A percentile compares a stretch with the other conserved stretches of the same genome.
Evolutionary conservation across 1,284 basidiomycete species (phyloP).

Genomic region (Rhodotorula sp.): DNA sequence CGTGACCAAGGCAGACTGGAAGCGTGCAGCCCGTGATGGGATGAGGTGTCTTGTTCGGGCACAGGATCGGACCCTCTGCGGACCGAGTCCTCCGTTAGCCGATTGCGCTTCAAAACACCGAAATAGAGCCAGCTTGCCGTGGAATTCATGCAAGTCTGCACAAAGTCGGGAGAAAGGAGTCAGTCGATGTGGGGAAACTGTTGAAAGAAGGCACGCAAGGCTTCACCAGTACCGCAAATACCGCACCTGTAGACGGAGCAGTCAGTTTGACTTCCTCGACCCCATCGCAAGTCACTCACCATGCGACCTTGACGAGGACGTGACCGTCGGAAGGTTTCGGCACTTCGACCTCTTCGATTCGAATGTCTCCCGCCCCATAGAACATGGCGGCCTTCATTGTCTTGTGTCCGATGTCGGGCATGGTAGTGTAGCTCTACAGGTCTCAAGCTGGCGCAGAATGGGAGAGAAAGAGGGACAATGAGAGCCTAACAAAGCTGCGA

Average conservation of each 20-base stretch:
- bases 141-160: constrained; percentile 47
- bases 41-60: constrained; percentile 43
- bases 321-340: constrained; percentile 41
- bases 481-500: neutral
- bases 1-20: constrained; percentile 48
- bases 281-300: constrained; percentile 1
- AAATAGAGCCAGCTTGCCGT: neutral
- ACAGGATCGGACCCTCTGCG: constrained; percentile 29
- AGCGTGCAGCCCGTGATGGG: constrained; percentile 45
- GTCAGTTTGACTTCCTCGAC: neutral
- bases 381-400: constrained; percentile 45
- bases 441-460: no score
- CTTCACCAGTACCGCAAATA: constrained; percentile 32
- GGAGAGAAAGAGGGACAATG: neutral
- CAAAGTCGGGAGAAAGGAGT: neutral
- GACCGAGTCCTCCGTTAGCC: fast-evolving
- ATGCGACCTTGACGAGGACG: constrained; percentile 48
- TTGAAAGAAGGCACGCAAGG: no score
- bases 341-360: constrained; percentile 47
- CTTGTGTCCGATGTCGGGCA: neutral
- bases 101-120: fast-evolving
- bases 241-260: neutral
- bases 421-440: neutral
- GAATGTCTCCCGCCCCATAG: constrained; percentile 48
- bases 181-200: neutral